Evolutionary conservation across 1,139 yeast species (phyloP).

Genomic region (Meyerozyma carpophila): DNA sequence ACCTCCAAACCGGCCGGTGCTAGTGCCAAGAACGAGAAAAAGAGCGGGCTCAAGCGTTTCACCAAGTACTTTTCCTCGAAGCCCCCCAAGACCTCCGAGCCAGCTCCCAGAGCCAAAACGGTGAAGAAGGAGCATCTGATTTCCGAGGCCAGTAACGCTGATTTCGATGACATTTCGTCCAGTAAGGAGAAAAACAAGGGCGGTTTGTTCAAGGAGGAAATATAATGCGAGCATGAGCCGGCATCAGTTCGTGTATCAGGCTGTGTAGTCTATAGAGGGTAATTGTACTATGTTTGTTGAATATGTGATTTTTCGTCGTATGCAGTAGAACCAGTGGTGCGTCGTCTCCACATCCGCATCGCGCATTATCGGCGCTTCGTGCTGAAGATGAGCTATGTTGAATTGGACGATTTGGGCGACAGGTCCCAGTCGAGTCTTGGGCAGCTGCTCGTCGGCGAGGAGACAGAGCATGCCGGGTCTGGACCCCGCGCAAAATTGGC

Average conservation of each 20-base stretch:
- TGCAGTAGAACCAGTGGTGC: not conserved
- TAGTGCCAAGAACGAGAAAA: not conserved
- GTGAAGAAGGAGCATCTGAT: constrained; percentile 10
- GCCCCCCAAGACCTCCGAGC: constrained; percentile 5
- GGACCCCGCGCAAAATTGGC: not conserved
- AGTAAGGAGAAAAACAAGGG: constrained; percentile 20
- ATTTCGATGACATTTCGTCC: constrained; percentile 24
- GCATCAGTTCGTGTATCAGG: not conserved
- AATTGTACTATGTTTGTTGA: not conserved
- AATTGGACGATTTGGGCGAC: not conserved
- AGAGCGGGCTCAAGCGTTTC: constrained; percentile 1
- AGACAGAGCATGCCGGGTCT: too few relatives aligned
- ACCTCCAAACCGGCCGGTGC: constrained; percentile 4
- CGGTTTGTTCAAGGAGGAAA: constrained; percentile 43
- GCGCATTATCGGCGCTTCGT: not conserved
- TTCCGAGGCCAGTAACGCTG: constrained; percentile 13
- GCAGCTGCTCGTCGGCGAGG: too few relatives aligned
- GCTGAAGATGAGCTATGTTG: not conserved
- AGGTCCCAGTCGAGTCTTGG: too few relatives aligned
- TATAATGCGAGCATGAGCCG: constrained; percentile 13
- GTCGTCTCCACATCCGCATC: not conserved
- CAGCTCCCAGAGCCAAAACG: constrained; percentile 3
- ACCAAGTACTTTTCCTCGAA: not conserved
- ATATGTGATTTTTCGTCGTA: not conserved
- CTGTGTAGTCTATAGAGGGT: not conserved